Percentiles rank a stretch among this genome's conserved stretches.
Evolutionary conservation across 352 stramenopile species (phyloP).

Genomic region (Peronospora destructor): DNA sequence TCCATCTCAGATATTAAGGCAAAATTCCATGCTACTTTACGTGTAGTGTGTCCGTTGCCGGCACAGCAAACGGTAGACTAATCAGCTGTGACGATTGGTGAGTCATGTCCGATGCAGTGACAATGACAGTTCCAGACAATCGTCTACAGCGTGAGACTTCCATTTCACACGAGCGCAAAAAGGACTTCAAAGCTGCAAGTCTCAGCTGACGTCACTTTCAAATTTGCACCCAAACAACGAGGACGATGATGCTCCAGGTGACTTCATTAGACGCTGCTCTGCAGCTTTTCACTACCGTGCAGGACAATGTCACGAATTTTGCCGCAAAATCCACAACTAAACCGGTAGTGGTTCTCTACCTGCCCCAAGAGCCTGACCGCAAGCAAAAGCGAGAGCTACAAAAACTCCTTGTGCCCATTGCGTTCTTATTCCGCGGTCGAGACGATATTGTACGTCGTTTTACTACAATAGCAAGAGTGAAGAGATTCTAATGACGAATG

Average conservation of each 20-base stretch:
- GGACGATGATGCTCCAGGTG: slow-evolving; percentile 13
- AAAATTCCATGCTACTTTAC: neutral
- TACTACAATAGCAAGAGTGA: neutral
- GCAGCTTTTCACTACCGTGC: slow-evolving; percentile 12
- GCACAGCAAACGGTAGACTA: neutral
- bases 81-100: neutral
- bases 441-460: slow-evolving; percentile 45
- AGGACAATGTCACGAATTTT: slow-evolving; percentile 5
- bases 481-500: neutral
- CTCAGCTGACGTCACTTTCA: slow-evolving; percentile 11
- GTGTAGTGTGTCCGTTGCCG: neutral
- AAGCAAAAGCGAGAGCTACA: slow-evolving; percentile 32
- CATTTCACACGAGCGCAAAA: slow-evolving; percentile 8
- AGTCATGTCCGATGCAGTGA: neutral
- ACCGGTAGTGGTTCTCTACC: slow-evolving; percentile 19
- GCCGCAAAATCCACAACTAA: slow-evolving; percentile 12
- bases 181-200: neutral
- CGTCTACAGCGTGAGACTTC: slow-evolving; percentile 5
- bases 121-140: slow-evolving; percentile 10
- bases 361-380: slow-evolving; percentile 14
- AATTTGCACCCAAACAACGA: slow-evolving; percentile 5
- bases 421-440: slow-evolving; percentile 57
- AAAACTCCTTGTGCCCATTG: slow-evolving; percentile 41
- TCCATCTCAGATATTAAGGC: neutral
- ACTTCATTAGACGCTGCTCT: slow-evolving; percentile 18